Evolutionary conservation across 495 filamentous ascomycete genomes (phyloP), one percentile per base, ranked within the genome.

Genomic region (Penicillium lividum): DNA sequence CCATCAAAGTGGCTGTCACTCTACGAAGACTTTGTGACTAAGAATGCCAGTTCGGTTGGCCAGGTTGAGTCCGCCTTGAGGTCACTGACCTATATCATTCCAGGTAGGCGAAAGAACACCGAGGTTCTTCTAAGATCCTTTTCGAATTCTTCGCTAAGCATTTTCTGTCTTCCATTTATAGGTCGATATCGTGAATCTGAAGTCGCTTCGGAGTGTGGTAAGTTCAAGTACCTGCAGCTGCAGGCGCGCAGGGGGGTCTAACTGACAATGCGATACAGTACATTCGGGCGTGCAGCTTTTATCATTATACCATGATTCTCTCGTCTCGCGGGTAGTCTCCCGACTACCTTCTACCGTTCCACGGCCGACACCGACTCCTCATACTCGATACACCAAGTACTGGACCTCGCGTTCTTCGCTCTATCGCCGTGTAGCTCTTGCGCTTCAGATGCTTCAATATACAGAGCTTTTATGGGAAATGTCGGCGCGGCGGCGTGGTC

Each of bases 141-240:
- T 10, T 18, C 38, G 15, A 16, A 40, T 45, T 1, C 2, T 38
- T 48, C 44, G 33, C 45, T 56, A 38, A 43, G 6, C 6, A 4
- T 13, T 13, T 25, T 7, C 10, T 25, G 8, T 9, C 1, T 13
- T 42, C 18, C 43, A 33, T 36, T 16, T 53, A 36, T 60, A 92
- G 91, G 93, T 57, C 91, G 92, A 51, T 97, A 95, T 72, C 86
- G 92, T 61, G 93, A 98, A 68, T 90, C 92, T 34, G 93, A 97
- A 69, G 85, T 98, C 62, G 88, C 93, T 57, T 97, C 94, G 60
- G 94, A 98, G 77, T 92, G 89, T 53, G 82, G 81, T 84, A 70
- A 58, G 79, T 73, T 29, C 31, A 51, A 33, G 16, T 31, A 25
- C 29, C 38, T 33, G 34, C 13, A 31, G 5, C 44, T 33, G 54